Percentiles rank a stretch among this genome's conserved stretches.
Conservation (phyloP, 2,329 filamentous ascomycete species). For the Orbilia javanica region DNA sequence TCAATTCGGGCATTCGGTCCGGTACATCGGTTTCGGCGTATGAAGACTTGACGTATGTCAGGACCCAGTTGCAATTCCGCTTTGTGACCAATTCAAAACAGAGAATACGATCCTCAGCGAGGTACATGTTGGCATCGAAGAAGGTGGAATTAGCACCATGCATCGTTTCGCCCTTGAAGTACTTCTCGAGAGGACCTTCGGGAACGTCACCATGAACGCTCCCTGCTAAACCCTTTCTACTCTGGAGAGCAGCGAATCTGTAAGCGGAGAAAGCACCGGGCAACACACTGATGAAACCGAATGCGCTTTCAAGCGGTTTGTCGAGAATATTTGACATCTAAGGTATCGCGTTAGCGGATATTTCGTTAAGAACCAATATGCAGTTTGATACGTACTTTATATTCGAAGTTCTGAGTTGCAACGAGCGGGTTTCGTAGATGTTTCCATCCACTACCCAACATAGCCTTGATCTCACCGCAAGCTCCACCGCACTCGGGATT, state of each 20-base stretch:
- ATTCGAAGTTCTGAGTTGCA: slow-evolving; percentile 98
- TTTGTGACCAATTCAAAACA: slow-evolving; percentile 99
- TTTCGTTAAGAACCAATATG: not conserved
- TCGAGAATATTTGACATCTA: slow-evolving; percentile 97
- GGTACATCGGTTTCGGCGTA: slow-evolving; percentile 98
- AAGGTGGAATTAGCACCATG: slow-evolving; percentile 93
- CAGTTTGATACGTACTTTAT: slow-evolving; percentile 72
- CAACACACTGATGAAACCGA: slow-evolving; percentile 96
- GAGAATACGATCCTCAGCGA: slow-evolving; percentile 97
- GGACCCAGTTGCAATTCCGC: slow-evolving; percentile 94
- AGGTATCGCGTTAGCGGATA: not conserved
- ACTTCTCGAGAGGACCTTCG: slow-evolving; percentile 92
- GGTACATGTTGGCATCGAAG: slow-evolving; percentile 99
- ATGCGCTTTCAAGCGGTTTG: slow-evolving; percentile 95
- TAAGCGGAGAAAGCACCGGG: slow-evolving; percentile 99
- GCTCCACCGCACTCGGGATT: slow-evolving; percentile 98
- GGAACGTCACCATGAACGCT: slow-evolving; percentile 80
- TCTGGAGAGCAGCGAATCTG: slow-evolving; percentile 91
- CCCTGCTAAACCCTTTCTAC: slow-evolving; percentile 65
- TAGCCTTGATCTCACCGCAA: slow-evolving; percentile 98
- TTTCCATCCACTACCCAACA: slow-evolving; percentile 86
- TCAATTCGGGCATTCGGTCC: slow-evolving; percentile 91
- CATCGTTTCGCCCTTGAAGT: slow-evolving; percentile 96
- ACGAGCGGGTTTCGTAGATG: slow-evolving; percentile 93
- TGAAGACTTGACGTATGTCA: slow-evolving; percentile 98